phyloP scores from a whole-genome alignment of 2,329 filamentous ascomycete species.

The Calycina herbarum region DNA sequence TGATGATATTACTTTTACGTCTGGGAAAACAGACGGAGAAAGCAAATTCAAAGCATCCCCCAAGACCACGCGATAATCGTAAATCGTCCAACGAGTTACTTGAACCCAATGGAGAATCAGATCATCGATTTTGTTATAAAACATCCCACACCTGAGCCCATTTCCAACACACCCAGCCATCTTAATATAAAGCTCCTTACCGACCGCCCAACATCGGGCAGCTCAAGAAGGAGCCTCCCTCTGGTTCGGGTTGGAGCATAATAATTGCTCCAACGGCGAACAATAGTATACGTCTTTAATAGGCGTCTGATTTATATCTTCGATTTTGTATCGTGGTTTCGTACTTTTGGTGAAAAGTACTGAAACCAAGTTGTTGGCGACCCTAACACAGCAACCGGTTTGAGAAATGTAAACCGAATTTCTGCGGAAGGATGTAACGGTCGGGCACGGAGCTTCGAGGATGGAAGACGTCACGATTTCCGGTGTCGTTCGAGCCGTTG shows the following conservation, averaged over 20 bases:
- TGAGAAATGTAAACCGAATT: neutral
- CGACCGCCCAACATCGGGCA: slow-evolving; percentile 15
- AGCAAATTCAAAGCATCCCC: too few species aligned
- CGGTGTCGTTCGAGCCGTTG: neutral
- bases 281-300: neutral
- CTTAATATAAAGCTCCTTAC: neutral
- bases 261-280: neutral
- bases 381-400: neutral
- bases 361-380: neutral
- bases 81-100: too few species aligned
- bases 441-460: neutral
- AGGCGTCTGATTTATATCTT: neutral
- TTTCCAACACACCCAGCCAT: neutral
- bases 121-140: neutral
- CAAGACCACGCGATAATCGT: too few species aligned
- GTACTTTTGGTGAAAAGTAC: neutral
- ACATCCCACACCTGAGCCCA: neutral
- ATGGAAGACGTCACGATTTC: neutral
- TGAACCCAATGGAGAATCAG: neutral
- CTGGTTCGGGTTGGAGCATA: slow-evolving; percentile 8
- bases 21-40: neutral
- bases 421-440: neutral
- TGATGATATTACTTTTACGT: neutral
- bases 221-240: slow-evolving; percentile 18
- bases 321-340: neutral